Base-by-base conservation (phyloP, 2,329 filamentous ascomycete genomes). In the Fusarium sp. region DNA sequence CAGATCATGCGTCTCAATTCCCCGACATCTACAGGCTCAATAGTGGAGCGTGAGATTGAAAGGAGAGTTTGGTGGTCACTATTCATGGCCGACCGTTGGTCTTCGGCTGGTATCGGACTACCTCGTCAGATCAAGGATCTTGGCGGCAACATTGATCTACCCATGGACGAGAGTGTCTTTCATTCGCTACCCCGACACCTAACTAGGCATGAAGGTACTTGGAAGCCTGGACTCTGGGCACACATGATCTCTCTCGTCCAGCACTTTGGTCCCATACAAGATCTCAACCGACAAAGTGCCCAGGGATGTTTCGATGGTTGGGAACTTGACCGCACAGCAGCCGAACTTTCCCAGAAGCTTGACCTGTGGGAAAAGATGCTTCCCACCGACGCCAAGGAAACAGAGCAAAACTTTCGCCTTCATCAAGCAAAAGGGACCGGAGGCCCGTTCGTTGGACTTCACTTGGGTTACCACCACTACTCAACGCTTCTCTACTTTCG, bases 391-490 rank as follows among this genome's bases (percentile, higher is more conserved):
- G 32, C 48, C 13, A 67, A 68, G 23, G 67, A 77, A 57, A 67
- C 39, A 2, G 32, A 37, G 1, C 20, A 67, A 25, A 82, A 79
- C 37, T 67, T 82, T 9, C 48, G 74, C 6, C 45, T 41, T 2
- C 79, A 84, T 18, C 32, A 43, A 23, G 14, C 57, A 2, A 37
- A 58, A 14, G 79, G 81, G 9, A 72, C 78, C 1, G 83, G 82
- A 9, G 76, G 81, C 0, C 69, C 77, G 0, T 83, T 84, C 30
- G 72, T 84, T 4, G 80, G 81, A 16, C 71, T 84, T n/a, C 83
- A 84, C 61, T 65, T 84, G 1, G 82, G 79, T 1, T 83, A 79
- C 63, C 79, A 84, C 54, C 81, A 85, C 66, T 85, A 84, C 66
- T 73, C 80, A 1, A 82, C 80, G 0, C 67, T 84, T n/a, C 78